Percentiles rank a stretch among this genome's conserved stretches.
phyloP scores from a whole-genome alignment of 352 stramenopile genomes.

The Peronospora belbahrii region DNA sequence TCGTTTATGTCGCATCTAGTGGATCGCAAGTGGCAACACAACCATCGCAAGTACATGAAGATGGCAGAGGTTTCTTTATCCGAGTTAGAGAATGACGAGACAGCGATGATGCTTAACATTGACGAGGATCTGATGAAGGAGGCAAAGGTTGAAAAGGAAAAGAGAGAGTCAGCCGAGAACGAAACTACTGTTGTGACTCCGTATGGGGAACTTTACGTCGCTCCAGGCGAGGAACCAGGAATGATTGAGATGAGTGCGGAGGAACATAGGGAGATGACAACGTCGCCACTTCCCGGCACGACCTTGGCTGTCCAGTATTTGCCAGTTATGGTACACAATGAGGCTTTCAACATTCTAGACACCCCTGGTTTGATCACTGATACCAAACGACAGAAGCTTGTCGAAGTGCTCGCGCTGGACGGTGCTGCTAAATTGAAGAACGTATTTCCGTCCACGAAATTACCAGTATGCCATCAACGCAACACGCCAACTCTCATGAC shows the following conservation, averaged over 20 bases:
- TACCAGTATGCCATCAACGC: conserved; percentile 35
- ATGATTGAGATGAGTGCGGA: conserved; percentile 65
- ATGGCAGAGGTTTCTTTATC: conserved; percentile 44
- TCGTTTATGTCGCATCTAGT: conserved; percentile 78
- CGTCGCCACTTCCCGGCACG: conserved; percentile 86
- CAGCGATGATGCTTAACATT: conserved; percentile 46
- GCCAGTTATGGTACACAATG: conserved; percentile 69
- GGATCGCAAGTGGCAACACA: conserved; percentile 79
- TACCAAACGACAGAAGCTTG: conserved; percentile 64
- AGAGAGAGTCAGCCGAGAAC: conserved; percentile 3
- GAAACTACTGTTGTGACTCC: conserved; percentile 17
- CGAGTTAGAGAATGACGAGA: conserved; percentile 42
- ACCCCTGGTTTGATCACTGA: conserved; percentile 75
- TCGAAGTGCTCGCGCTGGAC: conserved; percentile 71
- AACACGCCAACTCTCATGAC: neutral
- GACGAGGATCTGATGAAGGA: conserved; percentile 32
- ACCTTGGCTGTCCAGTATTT: conserved; percentile 82
- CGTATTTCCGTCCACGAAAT: conserved; percentile 67
- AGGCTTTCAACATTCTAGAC: conserved; percentile 78
- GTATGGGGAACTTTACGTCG: conserved; percentile 38
- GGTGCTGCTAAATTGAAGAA: conserved; percentile 57
- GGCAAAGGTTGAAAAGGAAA: conserved; percentile 6
- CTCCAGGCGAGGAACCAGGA: conserved; percentile 48
- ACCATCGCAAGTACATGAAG: conserved; percentile 84
- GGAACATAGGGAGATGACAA: conserved; percentile 74